Conservation (phyloP, 202 grass and related monocot species). For the Schoenoplectus tabernaemontani region DNA sequence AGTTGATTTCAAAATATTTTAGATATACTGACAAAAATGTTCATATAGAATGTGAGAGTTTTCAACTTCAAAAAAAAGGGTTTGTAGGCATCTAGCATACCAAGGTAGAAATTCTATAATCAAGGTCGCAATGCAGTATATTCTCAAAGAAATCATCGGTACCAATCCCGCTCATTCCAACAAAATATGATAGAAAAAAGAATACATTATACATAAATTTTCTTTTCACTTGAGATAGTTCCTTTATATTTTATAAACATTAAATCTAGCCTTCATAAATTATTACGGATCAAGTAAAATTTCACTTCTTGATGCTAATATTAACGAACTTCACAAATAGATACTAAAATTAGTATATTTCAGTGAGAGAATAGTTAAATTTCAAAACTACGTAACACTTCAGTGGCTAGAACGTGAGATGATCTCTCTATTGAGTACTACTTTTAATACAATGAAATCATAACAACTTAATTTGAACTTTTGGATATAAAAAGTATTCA, state of each 20-base stretch:
- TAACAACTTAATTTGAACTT: not conserved
- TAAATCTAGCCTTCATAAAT: not conserved
- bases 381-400: not conserved
- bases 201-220: too few relatives aligned
- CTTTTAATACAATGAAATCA: not conserved
- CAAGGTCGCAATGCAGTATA: slow-evolving; percentile 22
- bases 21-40: not conserved
- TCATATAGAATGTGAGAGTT: not conserved
- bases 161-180: not conserved
- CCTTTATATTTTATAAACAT: not conserved
- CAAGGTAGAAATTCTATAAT: slow-evolving; percentile 51
- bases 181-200: slow-evolving; percentile 6
- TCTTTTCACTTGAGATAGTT: too few relatives aligned
- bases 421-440: not conserved
- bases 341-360: not conserved
- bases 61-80: not conserved
- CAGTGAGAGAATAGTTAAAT: not conserved
- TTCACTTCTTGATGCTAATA: not conserved
- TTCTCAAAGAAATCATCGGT: not conserved
- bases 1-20: not conserved
- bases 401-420: not conserved
- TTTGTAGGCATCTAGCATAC: slow-evolving; percentile 43
- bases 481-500: not conserved
- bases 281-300: not conserved
- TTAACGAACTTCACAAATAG: not conserved